phyloP scores from a whole-genome alignment of 805 yeast species.

The Kluyveromyces wickerhamii region DNA sequence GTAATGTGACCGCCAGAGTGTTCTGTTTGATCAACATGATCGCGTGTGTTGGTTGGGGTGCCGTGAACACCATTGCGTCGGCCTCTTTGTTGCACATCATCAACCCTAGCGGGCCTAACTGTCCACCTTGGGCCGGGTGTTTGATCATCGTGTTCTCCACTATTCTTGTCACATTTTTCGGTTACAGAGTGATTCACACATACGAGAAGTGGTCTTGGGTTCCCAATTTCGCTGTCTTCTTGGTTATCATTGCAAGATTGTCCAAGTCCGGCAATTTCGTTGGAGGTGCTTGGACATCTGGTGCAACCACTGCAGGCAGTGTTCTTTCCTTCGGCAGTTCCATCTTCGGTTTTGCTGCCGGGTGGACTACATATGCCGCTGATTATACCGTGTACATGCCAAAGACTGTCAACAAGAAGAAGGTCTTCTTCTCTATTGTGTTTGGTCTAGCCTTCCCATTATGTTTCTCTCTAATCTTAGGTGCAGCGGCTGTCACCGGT shows the following conservation, averaged over 20 bases:
- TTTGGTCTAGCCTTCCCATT: conserved; percentile 62
- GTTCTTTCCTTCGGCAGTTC: conserved; percentile 80
- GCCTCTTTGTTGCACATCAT: conserved; percentile 78
- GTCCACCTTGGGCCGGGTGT: conserved; percentile 92
- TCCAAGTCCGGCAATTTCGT: conserved; percentile 57
- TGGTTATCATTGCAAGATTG: conserved; percentile 73
- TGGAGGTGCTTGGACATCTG: conserved; percentile 43
- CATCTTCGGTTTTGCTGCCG: conserved; percentile 81
- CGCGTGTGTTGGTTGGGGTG: conserved; percentile 94
- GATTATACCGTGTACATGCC: conserved; percentile 90
- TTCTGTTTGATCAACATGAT: conserved; percentile 70
- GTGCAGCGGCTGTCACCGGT: conserved; percentile 82
- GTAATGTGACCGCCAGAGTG: conserved; percentile 66
- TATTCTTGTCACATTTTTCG: conserved; percentile 69
- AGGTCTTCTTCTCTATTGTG: conserved; percentile 56
- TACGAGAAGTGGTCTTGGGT: conserved; percentile 88
- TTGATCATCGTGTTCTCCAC: conserved; percentile 61
- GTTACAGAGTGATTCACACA: conserved; percentile 71
- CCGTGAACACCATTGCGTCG: conserved; percentile 83
- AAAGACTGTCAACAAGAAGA: conserved; percentile 46
- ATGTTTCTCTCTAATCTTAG: conserved; percentile 65
- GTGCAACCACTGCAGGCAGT: conserved; percentile 62
- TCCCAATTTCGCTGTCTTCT: conserved; percentile 65
- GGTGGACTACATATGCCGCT: conserved; percentile 90
- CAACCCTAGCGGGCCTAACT: conserved; percentile 42